These are phyloP conservation scores for Meripilus lineatus DNA, from an alignment of 1,284 basidiomycete species.

Conservation along the genomic window DNA sequence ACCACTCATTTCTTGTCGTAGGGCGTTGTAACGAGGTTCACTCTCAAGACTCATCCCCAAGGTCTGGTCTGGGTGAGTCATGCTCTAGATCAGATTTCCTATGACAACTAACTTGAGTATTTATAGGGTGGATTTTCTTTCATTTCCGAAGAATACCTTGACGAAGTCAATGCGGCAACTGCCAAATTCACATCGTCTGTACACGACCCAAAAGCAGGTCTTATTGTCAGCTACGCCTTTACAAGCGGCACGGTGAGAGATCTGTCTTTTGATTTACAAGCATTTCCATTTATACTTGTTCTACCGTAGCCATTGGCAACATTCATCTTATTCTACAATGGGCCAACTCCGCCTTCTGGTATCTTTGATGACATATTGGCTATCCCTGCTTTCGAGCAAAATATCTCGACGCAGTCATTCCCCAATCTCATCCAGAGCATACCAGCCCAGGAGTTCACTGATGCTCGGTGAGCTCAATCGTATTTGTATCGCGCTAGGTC, in stretches of 20 bases:
- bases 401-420: slow-evolving; percentile 33
- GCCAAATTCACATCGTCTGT: slow-evolving; percentile 44
- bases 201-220: slow-evolving; percentile 52
- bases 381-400: slow-evolving; percentile 25
- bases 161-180: slow-evolving; percentile 38
- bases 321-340: slow-evolving; percentile 39
- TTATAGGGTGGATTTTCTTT: slow-evolving; percentile 50
- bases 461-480: too few species aligned
- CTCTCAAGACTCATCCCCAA: slow-evolving; percentile 48
- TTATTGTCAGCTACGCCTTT: slow-evolving; percentile 3
- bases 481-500: too few species aligned
- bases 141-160: slow-evolving; percentile 33
- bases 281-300: not conserved
- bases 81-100: too few species aligned
- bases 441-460: slow-evolving; percentile 37
- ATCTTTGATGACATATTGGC: slow-evolving; percentile 40
- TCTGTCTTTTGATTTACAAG: not conserved
- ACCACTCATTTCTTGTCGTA: slow-evolving; percentile 22
- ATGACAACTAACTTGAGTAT: not conserved
- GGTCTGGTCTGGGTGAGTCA: slow-evolving; percentile 52
- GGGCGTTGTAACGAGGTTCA: slow-evolving; percentile 61
- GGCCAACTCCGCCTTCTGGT: slow-evolving; percentile 33
- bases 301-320: slow-evolving; percentile 19
- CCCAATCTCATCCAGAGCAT: slow-evolving; percentile 37
- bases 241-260: slow-evolving; percentile 1